Conservation (phyloP, 2,329 filamentous ascomycete species). For the Elsinoe arachidis region DNA sequence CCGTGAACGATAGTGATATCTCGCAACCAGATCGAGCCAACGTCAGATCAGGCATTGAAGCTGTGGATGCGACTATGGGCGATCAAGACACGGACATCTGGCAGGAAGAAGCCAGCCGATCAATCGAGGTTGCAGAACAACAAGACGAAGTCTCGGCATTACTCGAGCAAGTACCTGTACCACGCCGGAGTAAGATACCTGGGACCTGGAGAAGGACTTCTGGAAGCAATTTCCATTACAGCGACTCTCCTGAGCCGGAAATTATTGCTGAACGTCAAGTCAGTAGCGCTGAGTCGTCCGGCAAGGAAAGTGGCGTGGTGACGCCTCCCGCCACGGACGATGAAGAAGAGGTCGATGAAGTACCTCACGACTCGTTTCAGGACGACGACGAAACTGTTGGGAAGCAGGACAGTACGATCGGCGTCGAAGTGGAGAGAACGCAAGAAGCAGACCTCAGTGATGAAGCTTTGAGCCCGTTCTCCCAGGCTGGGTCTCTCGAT, state of each 20-base stretch:
- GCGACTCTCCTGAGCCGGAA: slow-evolving; percentile 29
- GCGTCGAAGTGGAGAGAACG: not conserved
- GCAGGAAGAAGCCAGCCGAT: slow-evolving; percentile 40
- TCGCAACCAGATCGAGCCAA: not conserved
- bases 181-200: slow-evolving; percentile 33
- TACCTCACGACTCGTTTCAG: not conserved
- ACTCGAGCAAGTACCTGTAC: slow-evolving; percentile 22
- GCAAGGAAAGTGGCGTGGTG: slow-evolving; percentile 22
- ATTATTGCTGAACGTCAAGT: slow-evolving; percentile 9
- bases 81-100: slow-evolving; percentile 34
- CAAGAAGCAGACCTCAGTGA: slow-evolving; percentile 9
- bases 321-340: slow-evolving; percentile 28
- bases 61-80: not conserved
- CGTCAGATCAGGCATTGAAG: too few relatives aligned
- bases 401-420: slow-evolving; percentile 5
- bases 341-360: slow-evolving; percentile 16
- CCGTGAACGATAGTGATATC: not conserved
- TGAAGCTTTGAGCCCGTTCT: slow-evolving; percentile 15
- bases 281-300: slow-evolving; percentile 13
- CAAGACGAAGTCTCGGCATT: not conserved
- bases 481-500: slow-evolving; percentile 14
- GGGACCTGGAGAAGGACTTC: slow-evolving; percentile 36
- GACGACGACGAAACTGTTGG: not conserved
- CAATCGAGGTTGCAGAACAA: slow-evolving; percentile 19
- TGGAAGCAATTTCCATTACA: slow-evolving; percentile 30